These are phyloP conservation scores for Colletotrichum abscissum DNA, from an alignment of 2,329 filamentous ascomycete genomes.

Conservation along the genomic window DNA sequence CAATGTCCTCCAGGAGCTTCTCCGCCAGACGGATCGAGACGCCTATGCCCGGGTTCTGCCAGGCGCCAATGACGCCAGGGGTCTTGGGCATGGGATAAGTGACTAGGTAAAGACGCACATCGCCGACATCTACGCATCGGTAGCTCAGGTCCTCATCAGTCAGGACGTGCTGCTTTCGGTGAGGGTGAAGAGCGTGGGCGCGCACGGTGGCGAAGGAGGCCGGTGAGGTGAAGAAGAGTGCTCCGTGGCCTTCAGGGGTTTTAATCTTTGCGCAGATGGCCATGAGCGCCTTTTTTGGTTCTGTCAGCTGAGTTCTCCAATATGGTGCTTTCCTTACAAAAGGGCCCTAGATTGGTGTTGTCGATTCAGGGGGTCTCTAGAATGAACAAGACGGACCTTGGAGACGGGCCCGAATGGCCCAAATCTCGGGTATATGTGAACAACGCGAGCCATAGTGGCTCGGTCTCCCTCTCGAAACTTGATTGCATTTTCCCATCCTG, in stretches of 20 bases:
- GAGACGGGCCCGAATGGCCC: constrained; percentile 50
- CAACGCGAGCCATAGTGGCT: constrained; percentile 46
- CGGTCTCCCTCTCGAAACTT: constrained; percentile 55
- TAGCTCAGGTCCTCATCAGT: constrained; percentile 48
- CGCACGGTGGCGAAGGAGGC: constrained; percentile 41
- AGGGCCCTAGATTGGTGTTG: background rate
- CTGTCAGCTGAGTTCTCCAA: background rate
- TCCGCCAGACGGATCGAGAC: constrained; percentile 59
- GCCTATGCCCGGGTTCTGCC: constrained; percentile 59
- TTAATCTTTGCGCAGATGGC: constrained; percentile 47
- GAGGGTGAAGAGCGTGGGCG: constrained; percentile 46
- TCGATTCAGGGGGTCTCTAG: background rate
- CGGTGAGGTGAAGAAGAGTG: constrained; percentile 44
- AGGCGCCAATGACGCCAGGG: constrained; percentile 52
- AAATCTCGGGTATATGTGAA: constrained; percentile 60
- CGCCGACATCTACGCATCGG: constrained; percentile 53
- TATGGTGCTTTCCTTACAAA: no score
- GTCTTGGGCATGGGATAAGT: constrained; percentile 50
- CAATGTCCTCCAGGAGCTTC: constrained; percentile 51
- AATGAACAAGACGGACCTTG: constrained; percentile 42
- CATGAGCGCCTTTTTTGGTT: constrained; percentile 46
- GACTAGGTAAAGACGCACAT: constrained; percentile 56
- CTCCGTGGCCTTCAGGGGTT: constrained; percentile 40
- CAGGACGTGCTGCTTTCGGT: constrained; percentile 50
- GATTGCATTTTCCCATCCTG: constrained; percentile 54